Evolutionary conservation across 2,329 filamentous ascomycete genomes (phyloP), one percentile per base, ranked within the genome.

Genomic region (Aspergillus jensenii): DNA sequence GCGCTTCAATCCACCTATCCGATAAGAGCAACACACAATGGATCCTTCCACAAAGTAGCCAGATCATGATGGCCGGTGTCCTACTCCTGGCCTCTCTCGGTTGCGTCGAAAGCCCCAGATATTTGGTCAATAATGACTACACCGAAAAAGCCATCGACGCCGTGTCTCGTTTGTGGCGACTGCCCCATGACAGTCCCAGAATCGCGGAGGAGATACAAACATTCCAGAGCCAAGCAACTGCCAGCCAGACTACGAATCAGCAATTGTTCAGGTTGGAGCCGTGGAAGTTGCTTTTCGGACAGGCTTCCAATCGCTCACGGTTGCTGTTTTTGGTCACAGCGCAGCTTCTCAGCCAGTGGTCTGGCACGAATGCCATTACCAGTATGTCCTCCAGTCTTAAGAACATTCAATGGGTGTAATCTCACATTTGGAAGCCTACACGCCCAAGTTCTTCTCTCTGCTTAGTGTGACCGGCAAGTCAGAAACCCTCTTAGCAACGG

Each of bases 301-400:
- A 47, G 6, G 2, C 44, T 4, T 5, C 21, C 12, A 47, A 91
- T 73, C 75, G 87, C 6, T 90, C 90, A 73, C 83, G 88, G 12
- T 79, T 92, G 3, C 85, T 87, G 69, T 79, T 92, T 48, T 81
- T 84, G 21, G 75, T 87, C 48, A 81, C 85, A 71, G 84, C 86
- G 0, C 89, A 92, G 71, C 71, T 92, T 46, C 79, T 92, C 1
- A 81, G 82, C 0, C 89, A 92, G 68, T 91, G 88, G 88, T 86
- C 83, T 1, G 89, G 89, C 0, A 87, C 87, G 2, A 85, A 84
- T 11, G 85, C 81, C 46, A 90, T 92, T 69, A 92, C 89, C 0
- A 83, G 91, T 27, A 54, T 5, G 37, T 40, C 11, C 15, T 11
- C 3, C 27, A 11, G 8, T 31, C 27, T 31, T 9, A 3, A 31